Conservation (phyloP, 148 eudicot species). For the Oxyria digyna region DNA sequence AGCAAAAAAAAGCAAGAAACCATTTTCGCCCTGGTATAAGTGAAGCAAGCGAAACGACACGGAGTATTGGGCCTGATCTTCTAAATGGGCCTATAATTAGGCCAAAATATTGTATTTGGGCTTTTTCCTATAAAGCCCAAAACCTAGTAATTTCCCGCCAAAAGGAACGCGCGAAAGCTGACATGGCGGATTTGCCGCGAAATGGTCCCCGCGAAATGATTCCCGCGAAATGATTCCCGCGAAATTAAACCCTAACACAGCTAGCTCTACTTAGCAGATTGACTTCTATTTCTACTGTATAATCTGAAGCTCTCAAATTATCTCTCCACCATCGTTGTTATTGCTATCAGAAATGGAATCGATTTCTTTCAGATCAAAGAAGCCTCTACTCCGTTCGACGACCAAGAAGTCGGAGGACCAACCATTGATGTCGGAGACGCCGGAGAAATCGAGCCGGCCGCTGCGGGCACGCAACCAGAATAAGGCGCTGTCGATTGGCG, state of each 20-base stretch:
- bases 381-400: slow-evolving; percentile 14
- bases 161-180: not conserved
- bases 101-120: not conserved
- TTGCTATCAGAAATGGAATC: not conserved
- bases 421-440: slow-evolving; percentile 20
- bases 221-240: not conserved
- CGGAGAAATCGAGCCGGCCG: slow-evolving; percentile 27
- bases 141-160: not conserved
- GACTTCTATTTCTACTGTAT: not conserved
- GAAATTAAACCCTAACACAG: too few species aligned
- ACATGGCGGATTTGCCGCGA: not conserved
- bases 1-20: not conserved
- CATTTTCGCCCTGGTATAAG: not conserved
- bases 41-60: not conserved
- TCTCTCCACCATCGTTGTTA: not conserved
- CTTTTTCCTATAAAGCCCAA: not conserved
- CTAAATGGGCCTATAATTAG: not conserved
- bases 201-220: not conserved
- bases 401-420: slow-evolving; percentile 7
- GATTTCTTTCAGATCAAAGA: slow-evolving; percentile 23
- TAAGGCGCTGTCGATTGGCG: slow-evolving; percentile 34
- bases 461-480: slow-evolving; percentile 23
- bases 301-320: not conserved
- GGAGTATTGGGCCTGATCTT: not conserved
- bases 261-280: not conserved